Conservation (phyloP, 176 grass and related monocot genomes). For the Sorghum bicolor region Sorghum_bicolor_NCBIv3 NC_012871.2:70324501-70325000, state of each 20-base stretch:
- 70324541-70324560: background rate
- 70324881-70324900: background rate
- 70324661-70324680: background rate
- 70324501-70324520: background rate
- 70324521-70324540: background rate
- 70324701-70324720: background rate
- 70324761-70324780: background rate
- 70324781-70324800: too few species aligned
- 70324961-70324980: too few species aligned
- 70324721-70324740: background rate
- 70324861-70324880: too few species aligned
- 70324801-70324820: too few species aligned
- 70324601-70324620: background rate
- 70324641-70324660: background rate
- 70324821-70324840: too few species aligned
- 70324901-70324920: too few species aligned
- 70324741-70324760: background rate
- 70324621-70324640: constrained; percentile 11
- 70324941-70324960: too few species aligned
- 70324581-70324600: background rate
- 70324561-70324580: background rate
- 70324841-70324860: too few species aligned
- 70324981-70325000: too few species aligned
- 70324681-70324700: background rate
- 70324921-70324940: too few species aligned